A percentile compares a stretch with the other conserved stretches of the same genome.
phyloP scores from a whole-genome alignment of 2,329 filamentous ascomycete genomes.

The Dendrostoma leiphaemia region DNA sequence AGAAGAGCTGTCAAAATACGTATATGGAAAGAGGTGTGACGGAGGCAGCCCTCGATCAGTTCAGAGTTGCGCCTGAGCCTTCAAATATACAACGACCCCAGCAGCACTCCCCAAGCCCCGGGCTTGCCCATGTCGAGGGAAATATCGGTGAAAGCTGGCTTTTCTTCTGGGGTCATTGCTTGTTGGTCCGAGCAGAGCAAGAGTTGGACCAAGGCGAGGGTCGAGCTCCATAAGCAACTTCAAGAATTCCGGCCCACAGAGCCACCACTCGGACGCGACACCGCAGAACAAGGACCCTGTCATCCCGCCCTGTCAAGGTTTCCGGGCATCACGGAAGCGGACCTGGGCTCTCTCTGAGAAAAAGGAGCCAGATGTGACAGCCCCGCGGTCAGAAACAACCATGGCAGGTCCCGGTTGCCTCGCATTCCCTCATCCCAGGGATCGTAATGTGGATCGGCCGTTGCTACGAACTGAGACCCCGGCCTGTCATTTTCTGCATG shows the following conservation, averaged over 20 bases:
- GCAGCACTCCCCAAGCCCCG: conserved; percentile 1
- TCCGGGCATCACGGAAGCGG: neutral
- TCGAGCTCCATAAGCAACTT: conserved; percentile 20
- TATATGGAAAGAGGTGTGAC: neutral
- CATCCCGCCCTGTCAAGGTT: neutral
- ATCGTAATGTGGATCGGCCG: neutral
- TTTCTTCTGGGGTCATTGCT: conserved; percentile 17
- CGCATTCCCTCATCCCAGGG: neutral
- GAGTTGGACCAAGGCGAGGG: conserved; percentile 15
- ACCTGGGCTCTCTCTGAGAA: too few relatives aligned
- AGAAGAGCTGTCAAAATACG: too few relatives aligned
- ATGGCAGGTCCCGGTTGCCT: too few relatives aligned
- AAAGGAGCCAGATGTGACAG: neutral
- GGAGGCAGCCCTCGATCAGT: neutral
- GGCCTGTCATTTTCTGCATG: conserved; percentile 21
- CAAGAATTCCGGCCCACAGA: conserved; percentile 14
- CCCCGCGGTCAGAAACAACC: neutral
- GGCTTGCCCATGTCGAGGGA: conserved; percentile 16
- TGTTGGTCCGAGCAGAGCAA: conserved; percentile 19
- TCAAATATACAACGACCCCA: conserved; percentile 10
- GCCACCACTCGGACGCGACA: conserved; percentile 8
- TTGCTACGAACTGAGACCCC: conserved; percentile 13
- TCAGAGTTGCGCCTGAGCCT: conserved; percentile 3
- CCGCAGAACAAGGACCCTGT: neutral
- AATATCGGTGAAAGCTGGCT: conserved; percentile 15